These are phyloP conservation scores for Taphrina wiesneri DNA, from an alignment of 1,139 yeast genomes.

Conservation along the genomic window DNA sequence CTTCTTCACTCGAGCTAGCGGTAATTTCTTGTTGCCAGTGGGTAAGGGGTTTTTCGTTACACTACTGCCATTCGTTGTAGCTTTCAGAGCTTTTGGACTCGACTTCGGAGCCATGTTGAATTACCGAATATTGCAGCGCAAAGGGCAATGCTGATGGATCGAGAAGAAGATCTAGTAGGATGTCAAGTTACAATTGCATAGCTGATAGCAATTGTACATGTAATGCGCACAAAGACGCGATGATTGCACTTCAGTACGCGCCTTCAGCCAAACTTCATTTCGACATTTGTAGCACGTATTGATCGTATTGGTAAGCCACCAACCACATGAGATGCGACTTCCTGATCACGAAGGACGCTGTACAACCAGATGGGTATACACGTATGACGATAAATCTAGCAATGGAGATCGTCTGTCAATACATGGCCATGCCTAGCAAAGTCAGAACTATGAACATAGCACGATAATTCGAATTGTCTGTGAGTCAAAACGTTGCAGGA, in stretches of 20 bases:
- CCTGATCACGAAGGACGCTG: background rate
- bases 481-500: background rate
- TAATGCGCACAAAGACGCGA: background rate
- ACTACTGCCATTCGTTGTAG: background rate
- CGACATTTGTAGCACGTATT: background rate
- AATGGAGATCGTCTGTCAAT: no score
- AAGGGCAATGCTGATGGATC: background rate
- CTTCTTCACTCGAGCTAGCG: conserved; percentile 76
- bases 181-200: no score
- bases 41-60: conserved; percentile 3
- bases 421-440: no score
- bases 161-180: background rate
- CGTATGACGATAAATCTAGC: no score
- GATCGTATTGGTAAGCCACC: background rate
- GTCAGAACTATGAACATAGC: no score
- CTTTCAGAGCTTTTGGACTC: background rate
- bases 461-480: background rate
- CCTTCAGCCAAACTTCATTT: conserved; percentile 6
- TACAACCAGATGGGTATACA: background rate
- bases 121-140: no score
- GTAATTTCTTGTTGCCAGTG: conserved; percentile 48
- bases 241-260: background rate
- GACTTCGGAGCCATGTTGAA: background rate
- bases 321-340: background rate
- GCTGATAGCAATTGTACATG: no score